Conservation (phyloP, 805 yeast genomes). For the Lipomyces spencermartinsiae region DNA sequence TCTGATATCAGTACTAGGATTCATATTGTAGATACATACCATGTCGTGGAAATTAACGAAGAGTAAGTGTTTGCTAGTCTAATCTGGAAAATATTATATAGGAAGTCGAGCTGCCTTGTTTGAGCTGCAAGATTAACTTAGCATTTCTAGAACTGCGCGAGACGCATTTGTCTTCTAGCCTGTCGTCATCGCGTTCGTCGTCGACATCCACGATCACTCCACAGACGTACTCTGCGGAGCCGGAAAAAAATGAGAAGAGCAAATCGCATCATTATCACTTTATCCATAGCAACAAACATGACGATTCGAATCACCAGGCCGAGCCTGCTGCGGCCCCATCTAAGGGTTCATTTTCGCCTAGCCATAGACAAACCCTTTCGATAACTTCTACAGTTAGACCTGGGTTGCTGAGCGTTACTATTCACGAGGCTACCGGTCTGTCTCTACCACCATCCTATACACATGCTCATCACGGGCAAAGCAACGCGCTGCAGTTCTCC, state of each 20-base stretch:
- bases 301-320: conserved; percentile 11
- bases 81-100: neutral
- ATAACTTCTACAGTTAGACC: conserved; percentile 52
- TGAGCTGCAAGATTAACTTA: neutral
- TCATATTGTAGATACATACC: conserved; percentile 1
- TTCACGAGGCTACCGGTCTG: conserved; percentile 72
- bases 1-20: neutral
- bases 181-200: conserved; percentile 41
- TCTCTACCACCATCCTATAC: conserved; percentile 58
- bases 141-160: conserved; percentile 48
- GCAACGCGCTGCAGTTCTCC: conserved; percentile 18
- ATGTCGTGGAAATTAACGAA: conserved; percentile 56
- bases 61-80: conserved; percentile 42
- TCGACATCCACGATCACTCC: conserved; percentile 37
- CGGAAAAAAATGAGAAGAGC: conserved; percentile 15
- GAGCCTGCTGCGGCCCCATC: conserved; percentile 3
- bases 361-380: conserved; percentile 26
- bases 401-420: conserved; percentile 78
- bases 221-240: conserved; percentile 18
- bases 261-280: conserved; percentile 27
- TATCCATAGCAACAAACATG: conserved; percentile 28
- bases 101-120: neutral
- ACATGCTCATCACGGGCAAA: conserved; percentile 33
- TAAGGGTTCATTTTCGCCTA: conserved; percentile 18
- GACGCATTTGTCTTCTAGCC: conserved; percentile 47